phyloP scores from a whole-genome alignment of 1,284 basidiomycete genomes.

The Sanghuangporus sanghuang region DNA sequence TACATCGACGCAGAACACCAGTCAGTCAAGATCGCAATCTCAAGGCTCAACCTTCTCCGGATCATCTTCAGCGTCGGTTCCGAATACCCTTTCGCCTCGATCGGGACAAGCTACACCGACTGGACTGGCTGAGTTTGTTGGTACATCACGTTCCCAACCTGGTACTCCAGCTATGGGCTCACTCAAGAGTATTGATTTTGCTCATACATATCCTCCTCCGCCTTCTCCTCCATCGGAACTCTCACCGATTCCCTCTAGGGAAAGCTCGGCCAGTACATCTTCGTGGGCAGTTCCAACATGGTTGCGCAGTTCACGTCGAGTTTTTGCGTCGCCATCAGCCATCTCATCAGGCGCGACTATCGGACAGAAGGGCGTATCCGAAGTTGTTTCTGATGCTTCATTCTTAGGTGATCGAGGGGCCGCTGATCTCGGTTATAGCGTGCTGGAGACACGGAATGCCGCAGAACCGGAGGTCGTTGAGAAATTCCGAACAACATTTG shows the following conservation, averaged over 20 bases:
- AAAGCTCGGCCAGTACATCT: slow-evolving; percentile 29
- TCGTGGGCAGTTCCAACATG: slow-evolving; percentile 69
- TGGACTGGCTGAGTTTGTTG: background rate
- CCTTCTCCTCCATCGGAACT: slow-evolving; percentile 43
- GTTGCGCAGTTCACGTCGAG: slow-evolving; percentile 54
- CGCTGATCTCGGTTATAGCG: slow-evolving; percentile 68
- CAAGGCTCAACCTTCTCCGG: background rate
- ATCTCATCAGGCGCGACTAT: slow-evolving; percentile 18
- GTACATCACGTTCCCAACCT: background rate
- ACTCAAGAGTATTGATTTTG: slow-evolving; percentile 18
- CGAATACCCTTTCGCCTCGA: background rate
- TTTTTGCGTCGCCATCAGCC: slow-evolving; percentile 25
- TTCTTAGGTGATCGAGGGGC: slow-evolving; percentile 23
- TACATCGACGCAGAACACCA: slow-evolving; percentile 1
- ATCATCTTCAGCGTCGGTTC: background rate
- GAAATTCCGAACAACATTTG: slow-evolving; percentile 76
- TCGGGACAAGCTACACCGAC: background rate
- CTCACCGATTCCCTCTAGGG: slow-evolving; percentile 25
- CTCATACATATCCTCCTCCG: slow-evolving; percentile 77
- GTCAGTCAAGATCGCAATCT: background rate
- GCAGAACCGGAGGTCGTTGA: slow-evolving; percentile 60
- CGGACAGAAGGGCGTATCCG: slow-evolving; percentile 34
- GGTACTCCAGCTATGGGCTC: background rate
- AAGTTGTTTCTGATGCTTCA: slow-evolving; percentile 33
- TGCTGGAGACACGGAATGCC: slow-evolving; percentile 64